Evolutionary conservation across 225 moss, liverwort and hornwort species (phyloP), one percentile per base, ranked within the genome.

Genomic region (Thuidium tamariscinum): DNA sequence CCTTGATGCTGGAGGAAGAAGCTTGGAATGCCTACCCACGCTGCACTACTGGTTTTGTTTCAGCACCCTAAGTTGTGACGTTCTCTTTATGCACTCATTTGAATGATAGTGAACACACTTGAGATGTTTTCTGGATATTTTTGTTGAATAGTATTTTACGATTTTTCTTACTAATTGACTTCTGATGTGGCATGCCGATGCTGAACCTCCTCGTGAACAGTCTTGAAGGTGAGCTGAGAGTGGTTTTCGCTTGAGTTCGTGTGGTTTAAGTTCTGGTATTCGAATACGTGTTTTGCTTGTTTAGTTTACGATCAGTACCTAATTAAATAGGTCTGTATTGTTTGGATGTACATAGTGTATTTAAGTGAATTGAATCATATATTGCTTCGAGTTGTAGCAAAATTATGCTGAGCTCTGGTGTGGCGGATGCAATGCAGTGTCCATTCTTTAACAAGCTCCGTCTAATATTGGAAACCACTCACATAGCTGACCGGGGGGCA

Each of bases 1-100:
- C 98, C 71, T 88, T 99, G 87, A 95, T 95, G 89, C 91, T 99
- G 73, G 98, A 99, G 85, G 98, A 99, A 89, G 98, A 99, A 89
- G 98, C 98, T 78, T 99, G 98, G 98, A 99, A 99, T 91, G 96
- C 97, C 10, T 97, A 99, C 88, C 98, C 98, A 14, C 88, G 92
- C 54, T 99, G 98, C 86, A 96, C 97, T 48, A 99, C 98, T 64
- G 92, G 94, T 94, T 88, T n/a, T 69, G 88, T 86, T 62, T 74
- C 78, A 63, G 44, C 26, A 74, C 56, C 30, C 34, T 29, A 41
- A 66, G 86, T 54, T 71, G 59, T 82, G 36, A 54, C 63, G 44
- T 46, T 42, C 75, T 85, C n/a, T 84, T 79, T 26, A 70, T 87
- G 49, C 42, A 54, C 76, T 76, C 46, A 14, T 74, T 79, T 73